phyloP scores from a whole-genome alignment of 2,329 filamentous ascomycete species.

The Aspergillus terreus region DNA sequence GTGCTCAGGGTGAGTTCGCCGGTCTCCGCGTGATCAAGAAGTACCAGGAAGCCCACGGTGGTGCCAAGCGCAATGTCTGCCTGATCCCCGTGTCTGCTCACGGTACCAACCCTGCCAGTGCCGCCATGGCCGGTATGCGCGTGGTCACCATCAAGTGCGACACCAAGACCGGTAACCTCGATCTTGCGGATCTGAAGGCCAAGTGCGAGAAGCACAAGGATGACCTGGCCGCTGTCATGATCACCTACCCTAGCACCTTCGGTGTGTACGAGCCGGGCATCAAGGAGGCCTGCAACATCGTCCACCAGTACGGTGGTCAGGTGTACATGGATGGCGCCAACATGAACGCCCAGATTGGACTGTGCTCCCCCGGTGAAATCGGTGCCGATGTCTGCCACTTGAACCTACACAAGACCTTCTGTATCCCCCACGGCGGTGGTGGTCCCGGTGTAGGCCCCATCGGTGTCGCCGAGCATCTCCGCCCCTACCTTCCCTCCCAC shows the following conservation, averaged over 20 bases:
- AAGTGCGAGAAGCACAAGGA: slow-evolving; percentile 87
- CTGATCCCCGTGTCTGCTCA: slow-evolving; percentile 93
- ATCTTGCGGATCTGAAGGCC: slow-evolving; percentile 76
- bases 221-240: slow-evolving; percentile 88
- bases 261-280: slow-evolving; percentile 91
- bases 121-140: slow-evolving; percentile 92
- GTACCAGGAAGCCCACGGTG: slow-evolving; percentile 67
- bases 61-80: slow-evolving; percentile 76
- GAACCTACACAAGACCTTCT: slow-evolving; percentile 98
- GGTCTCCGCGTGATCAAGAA: slow-evolving; percentile 84
- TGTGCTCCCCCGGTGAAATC: slow-evolving; percentile 92
- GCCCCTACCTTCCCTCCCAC: slow-evolving; percentile 71
- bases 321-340: slow-evolving; percentile 99
- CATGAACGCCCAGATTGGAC: slow-evolving; percentile 96
- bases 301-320: slow-evolving; percentile 83
- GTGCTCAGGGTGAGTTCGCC: slow-evolving; percentile 91
- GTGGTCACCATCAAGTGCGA: slow-evolving; percentile 93
- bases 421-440: slow-evolving; percentile 92
- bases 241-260: slow-evolving; percentile 93
- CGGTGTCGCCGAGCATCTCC: slow-evolving; percentile 79
- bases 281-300: slow-evolving; percentile 78
- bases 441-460: slow-evolving; percentile 93
- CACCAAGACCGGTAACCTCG: slow-evolving; percentile 79
- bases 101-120: slow-evolving; percentile 92
- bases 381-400: slow-evolving; percentile 95